These are phyloP conservation scores for Carex arenaria DNA, from an alignment of 202 grass and related monocot species.

Conservation along the genomic window DNA sequence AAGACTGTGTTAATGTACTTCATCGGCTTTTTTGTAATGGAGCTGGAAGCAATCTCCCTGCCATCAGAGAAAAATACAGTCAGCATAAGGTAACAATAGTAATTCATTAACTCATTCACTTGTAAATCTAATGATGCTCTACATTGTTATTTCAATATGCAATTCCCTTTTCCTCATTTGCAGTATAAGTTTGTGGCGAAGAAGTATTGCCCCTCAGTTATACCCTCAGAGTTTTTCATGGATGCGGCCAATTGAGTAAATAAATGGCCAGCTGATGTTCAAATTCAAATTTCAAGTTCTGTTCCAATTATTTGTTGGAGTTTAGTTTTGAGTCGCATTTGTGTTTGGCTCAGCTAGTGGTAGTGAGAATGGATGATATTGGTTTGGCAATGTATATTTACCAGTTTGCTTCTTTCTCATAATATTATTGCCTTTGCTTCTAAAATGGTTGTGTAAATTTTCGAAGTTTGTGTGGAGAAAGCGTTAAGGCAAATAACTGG, in stretches of 20 bases:
- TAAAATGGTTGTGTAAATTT: constrained; percentile 11
- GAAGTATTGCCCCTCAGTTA: constrained; percentile 57
- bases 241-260: constrained; percentile 35
- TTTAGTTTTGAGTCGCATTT: constrained; percentile 7
- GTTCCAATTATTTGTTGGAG: constrained; percentile 30
- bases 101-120: background rate
- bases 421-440: constrained; percentile 21
- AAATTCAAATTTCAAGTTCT: background rate
- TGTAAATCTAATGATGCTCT: background rate
- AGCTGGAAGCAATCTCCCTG: constrained; percentile 75
- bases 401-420: constrained; percentile 12
- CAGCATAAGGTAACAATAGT: constrained; percentile 86
- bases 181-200: constrained; percentile 91
- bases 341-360: background rate
- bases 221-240: constrained; percentile 54
- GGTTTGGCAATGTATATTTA: constrained; percentile 25
- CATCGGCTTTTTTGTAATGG: constrained; percentile 58
- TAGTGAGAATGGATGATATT: background rate
- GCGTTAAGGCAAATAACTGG: background rate
- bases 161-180: constrained; percentile 3
- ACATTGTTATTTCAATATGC: background rate
- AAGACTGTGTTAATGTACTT: constrained; percentile 55
- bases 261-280: background rate
- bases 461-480: background rate
- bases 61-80: constrained; percentile 95